Conservation (phyloP, 768 basidiomycete genomes). For the Boletus sp. region DNA sequence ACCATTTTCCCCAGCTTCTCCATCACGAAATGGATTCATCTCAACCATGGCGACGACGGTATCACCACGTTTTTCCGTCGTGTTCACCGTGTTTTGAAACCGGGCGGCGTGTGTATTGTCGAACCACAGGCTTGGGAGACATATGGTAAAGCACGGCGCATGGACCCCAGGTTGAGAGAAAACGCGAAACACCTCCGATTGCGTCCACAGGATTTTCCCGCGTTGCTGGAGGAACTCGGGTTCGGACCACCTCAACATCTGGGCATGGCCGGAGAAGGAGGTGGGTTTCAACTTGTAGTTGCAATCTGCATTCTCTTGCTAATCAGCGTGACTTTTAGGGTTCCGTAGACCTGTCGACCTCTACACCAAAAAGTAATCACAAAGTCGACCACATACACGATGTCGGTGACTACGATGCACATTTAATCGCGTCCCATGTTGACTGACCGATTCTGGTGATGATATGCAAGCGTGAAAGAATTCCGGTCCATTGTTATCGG, state of each 20-base stretch:
- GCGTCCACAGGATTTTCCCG: constrained; percentile 62
- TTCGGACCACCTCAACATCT: constrained; percentile 50
- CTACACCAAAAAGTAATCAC: constrained; percentile 43
- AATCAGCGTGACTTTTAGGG: constrained; percentile 7
- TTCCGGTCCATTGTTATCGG: background rate
- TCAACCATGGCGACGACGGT: constrained; percentile 75
- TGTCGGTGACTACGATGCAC: background rate
- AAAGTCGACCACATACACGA: background rate
- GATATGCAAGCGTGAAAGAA: background rate
- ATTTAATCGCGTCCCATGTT: background rate
- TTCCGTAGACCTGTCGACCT: constrained; percentile 50
- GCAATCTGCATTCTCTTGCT: background rate
- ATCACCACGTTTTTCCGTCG: constrained; percentile 65
- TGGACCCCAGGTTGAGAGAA: constrained; percentile 60
- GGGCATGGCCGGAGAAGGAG: constrained; percentile 62
- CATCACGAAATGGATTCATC: constrained; percentile 89
- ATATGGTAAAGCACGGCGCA: constrained; percentile 73
- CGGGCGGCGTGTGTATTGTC: constrained; percentile 67
- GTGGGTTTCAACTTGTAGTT: constrained; percentile 34
- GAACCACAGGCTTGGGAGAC: constrained; percentile 87
- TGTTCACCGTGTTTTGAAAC: constrained; percentile 51
- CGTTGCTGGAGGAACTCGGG: constrained; percentile 55
- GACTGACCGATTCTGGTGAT: background rate
- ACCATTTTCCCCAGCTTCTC: constrained; percentile 46
- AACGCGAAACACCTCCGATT: constrained; percentile 54